Conservation (phyloP, 1,284 basidiomycete genomes). For the Pascua guehoae region DNA sequence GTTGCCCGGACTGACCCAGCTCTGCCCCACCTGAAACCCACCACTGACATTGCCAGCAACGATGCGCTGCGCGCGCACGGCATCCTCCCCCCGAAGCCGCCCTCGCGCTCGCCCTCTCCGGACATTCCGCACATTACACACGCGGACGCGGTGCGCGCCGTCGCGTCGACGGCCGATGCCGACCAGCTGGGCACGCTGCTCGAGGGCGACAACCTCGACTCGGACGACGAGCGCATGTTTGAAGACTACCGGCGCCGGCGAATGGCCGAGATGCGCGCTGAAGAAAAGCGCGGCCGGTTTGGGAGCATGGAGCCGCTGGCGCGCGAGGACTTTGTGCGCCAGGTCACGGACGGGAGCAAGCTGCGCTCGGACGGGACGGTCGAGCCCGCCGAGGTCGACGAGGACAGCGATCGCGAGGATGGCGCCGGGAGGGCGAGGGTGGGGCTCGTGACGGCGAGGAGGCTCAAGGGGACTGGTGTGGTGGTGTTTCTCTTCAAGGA, state of each 20-base stretch:
- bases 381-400: slow-evolving; percentile 35
- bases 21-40: neutral
- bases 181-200: slow-evolving; percentile 61
- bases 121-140: slow-evolving; percentile 53
- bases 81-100: slow-evolving; percentile 72
- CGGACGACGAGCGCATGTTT: slow-evolving; percentile 74
- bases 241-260: slow-evolving; percentile 66
- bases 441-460: slow-evolving; percentile 19
- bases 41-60: slow-evolving; percentile 58
- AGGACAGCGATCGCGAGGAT: slow-evolving; percentile 45
- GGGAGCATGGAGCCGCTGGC: slow-evolving; percentile 85
- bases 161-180: slow-evolving; percentile 57
- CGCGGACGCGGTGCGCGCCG: slow-evolving; percentile 50
- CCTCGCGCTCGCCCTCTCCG: slow-evolving; percentile 63
- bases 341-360: slow-evolving; percentile 89
- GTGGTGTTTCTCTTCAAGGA: slow-evolving; percentile 58
- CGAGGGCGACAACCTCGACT: slow-evolving; percentile 65
- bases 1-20: too few species aligned
- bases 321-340: slow-evolving; percentile 87
- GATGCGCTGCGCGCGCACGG: slow-evolving; percentile 87
- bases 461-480: slow-evolving; percentile 54
- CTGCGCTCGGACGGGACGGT: slow-evolving; percentile 62
- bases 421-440: slow-evolving; percentile 34
- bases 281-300: slow-evolving; percentile 67
- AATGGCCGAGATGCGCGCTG: slow-evolving; percentile 62